Evolutionary conservation across 345 rosid genomes (phyloP), one percentile per base, ranked within the genome.

Genomic region (Dimocarpus longan): DNA sequence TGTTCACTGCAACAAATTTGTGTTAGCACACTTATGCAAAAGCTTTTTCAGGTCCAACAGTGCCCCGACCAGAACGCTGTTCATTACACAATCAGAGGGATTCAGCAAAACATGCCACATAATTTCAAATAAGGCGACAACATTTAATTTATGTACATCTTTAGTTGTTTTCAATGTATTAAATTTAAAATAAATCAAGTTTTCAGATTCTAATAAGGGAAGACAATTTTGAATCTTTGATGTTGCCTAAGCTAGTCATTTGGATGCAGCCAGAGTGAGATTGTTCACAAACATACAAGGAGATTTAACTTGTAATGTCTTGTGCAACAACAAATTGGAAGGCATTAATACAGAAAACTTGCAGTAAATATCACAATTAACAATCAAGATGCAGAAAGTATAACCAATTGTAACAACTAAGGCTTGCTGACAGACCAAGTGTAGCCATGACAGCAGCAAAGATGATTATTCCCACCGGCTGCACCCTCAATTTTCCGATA

Each of bases 361-460:
- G 12, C 43, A 32, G 37, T 9, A 37, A 50, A 11, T 75, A 75
- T 48, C 19, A 18, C 50, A 50, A 32, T 64, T 13, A 76, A 28
- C 21, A 66, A 28, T n/a, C 48, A 32, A 32, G 48, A 50, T 1
- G n/a, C 64, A 68, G 76, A 32, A 44, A 59, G 13, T 26, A 50
- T 32, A 32, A 32, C 37, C 37, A 32, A 32, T 3, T 32, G 37
- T 32, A 32, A 32, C 37, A 32, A 32, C 37, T 32, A 19, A 16
- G 57, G 66, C 15, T 24, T 43, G 8, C 8, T 52, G 16, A 74
- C 81, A 77, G 86, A 96, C 99, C 98, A 7, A 96, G 95, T 37
- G 98, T 93, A 63, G 99, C 97, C 99, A 95, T 95, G 59, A 95
- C 59, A 11, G 98, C 99, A 24, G 98, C 98, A 80, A 95, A 93